These are phyloP conservation scores for rapeseed (Brassica napus) DNA, from an alignment of 345 rosid species.

Conservation along the genomic window Da-Ae NC_063448.1:16059501-16060000, in stretches of 20 bases:
- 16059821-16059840: conserved; percentile 1
- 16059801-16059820: conserved; percentile 39
- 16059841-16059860: neutral
- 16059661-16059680: too few relatives aligned
- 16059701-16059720: neutral
- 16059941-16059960: conserved; percentile 29
- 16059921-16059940: neutral
- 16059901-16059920: conserved; percentile 31
- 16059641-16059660: neutral
- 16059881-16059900: conserved; percentile 37
- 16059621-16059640: neutral
- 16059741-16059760: conserved; percentile 4
- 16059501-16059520: neutral
- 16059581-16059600: neutral
- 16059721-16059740: neutral
- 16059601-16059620: neutral
- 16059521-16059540: neutral
- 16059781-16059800: conserved; percentile 32
- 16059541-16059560: neutral
- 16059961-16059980: conserved; percentile 36
- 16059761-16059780: conserved; percentile 13
- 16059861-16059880: conserved; percentile 36
- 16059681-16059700: neutral
- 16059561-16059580: neutral
- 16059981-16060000: conserved; percentile 34